phyloP scores from a whole-genome alignment of 148 eudicot genomes.

The Beta vulgaris region DNA sequence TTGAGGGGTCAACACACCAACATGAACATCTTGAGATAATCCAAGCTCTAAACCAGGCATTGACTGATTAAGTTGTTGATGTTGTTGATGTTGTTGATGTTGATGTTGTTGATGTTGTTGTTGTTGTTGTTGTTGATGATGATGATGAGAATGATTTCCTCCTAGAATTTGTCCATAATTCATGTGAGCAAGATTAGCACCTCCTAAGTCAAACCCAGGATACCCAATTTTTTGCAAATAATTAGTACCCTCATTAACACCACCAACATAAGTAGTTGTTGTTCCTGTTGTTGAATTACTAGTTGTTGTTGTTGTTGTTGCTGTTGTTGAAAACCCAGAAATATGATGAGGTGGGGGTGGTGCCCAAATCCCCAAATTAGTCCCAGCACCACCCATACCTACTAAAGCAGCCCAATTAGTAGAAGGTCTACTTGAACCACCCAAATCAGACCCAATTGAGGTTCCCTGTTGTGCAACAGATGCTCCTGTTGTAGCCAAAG shows the following conservation, averaged over 20 bases:
- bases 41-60: constrained; percentile 78
- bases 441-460: constrained; percentile 46
- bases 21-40: constrained; percentile 58
- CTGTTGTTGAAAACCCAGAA: constrained; percentile 22
- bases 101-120: background rate
- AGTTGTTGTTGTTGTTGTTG: constrained; percentile 20
- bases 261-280: constrained; percentile 24
- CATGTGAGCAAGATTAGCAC: constrained; percentile 42
- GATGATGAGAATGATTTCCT: constrained; percentile 28
- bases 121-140: constrained; percentile 8
- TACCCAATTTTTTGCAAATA: constrained; percentile 55
- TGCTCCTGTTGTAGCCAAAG: constrained; percentile 33
- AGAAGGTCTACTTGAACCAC: constrained; percentile 20
- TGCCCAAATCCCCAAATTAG: constrained; percentile 16
- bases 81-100: background rate
- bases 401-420: constrained; percentile 30
- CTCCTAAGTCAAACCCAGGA: constrained; percentile 52
- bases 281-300: constrained; percentile 33
- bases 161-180: constrained; percentile 55
- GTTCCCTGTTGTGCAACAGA: constrained; percentile 39
- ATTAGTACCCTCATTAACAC: constrained; percentile 31
- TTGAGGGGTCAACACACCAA: constrained; percentile 56
- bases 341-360: constrained; percentile 9
- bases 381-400: constrained; percentile 18
- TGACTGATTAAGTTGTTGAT: constrained; percentile 1